Evolutionary conservation across 2,329 filamentous ascomycete genomes (phyloP), one percentile per base, ranked within the genome.

Genomic region (Clonostachys sp.): DNA sequence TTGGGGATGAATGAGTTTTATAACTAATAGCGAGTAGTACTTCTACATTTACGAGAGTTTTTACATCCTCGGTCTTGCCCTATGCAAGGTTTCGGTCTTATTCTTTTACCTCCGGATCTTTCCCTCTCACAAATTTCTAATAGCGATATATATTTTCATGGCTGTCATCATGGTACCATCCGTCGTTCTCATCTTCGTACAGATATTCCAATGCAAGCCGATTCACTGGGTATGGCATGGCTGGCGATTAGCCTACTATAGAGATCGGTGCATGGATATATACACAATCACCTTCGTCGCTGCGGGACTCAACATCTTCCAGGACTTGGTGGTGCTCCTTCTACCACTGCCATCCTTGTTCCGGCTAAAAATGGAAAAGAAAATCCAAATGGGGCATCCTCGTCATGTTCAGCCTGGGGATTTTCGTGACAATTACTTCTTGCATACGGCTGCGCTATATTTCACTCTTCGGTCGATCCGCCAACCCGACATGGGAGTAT

Each of bases 381-480:
- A 64, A 67, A 40, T 72, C 73, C 52, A 77, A 73, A 57, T 40
- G 69, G 2, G 67, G 67, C 34, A 62, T 77, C 3, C 59, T 60
- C 2, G 41, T 68, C 16, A 71, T 78, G 58, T 64, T 78, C 45
- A 67, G 64, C 12, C 60, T 78, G 12, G 68, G 74, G 24, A 52
- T 67, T 14, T 69, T 75, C 44, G 65, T 65, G 12, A 54, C 70
- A 6, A 62, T 57, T 5, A 63, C 66, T 13, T 61, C 66, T 39
- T 54, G 68, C 41, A 57, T 67, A n/a, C 59, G 66, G 1, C 58
- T 73, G 18, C 58, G 58, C 39, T 66, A 65, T 44, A 52, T 70
- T 30, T 52, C 64, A 13, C 42, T 50, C 4, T 66, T 66, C 48
- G 62, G 61, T 13, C 51, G 53, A 10, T 65, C 60, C n/a, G 48